These are phyloP conservation scores for Hansenula sp. DNA, from an alignment of 1,139 yeast species.

Conservation along the genomic window DNA sequence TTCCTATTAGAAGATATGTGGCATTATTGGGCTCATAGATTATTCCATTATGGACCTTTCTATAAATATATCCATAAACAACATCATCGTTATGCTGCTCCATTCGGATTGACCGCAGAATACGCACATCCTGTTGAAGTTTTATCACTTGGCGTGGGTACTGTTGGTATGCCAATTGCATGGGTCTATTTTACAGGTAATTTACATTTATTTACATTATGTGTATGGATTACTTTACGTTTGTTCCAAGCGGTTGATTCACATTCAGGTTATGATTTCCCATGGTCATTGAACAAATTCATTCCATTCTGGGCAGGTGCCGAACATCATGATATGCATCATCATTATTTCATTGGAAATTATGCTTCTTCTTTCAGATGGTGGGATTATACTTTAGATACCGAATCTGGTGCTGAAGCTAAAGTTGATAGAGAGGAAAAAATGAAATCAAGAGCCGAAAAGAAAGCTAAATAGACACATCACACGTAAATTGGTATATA, in stretches of 20 bases:
- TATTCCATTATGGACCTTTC: conserved; percentile 79
- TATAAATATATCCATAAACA: conserved; percentile 92
- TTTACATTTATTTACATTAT: conserved; percentile 80
- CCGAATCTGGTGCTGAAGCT: conserved; percentile 78
- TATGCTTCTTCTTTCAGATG: conserved; percentile 92
- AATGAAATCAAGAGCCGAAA: conserved; percentile 49
- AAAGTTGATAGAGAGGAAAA: conserved; percentile 57
- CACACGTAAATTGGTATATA: too few relatives aligned
- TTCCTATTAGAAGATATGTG: conserved; percentile 88
- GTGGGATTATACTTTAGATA: conserved; percentile 83
- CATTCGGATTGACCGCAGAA: conserved; percentile 94
- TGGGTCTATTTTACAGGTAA: conserved; percentile 60
- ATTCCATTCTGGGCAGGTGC: conserved; percentile 98
- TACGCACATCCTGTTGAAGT: conserved; percentile 96
- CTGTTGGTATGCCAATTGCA: conserved; percentile 87
- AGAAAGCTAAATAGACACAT: conserved; percentile 31
- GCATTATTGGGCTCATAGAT: conserved; percentile 95
- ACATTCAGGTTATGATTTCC: conserved; percentile 96
- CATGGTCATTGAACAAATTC: conserved; percentile 89
- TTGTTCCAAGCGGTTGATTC: conserved; percentile 94
- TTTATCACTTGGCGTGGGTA: conserved; percentile 85
- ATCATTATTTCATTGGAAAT: conserved; percentile 87
- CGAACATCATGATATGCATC: conserved; percentile 96
- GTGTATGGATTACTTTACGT: conserved; percentile 84
- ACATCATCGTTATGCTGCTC: conserved; percentile 96